Conservation (phyloP, 2,329 filamentous ascomycete species). For the Fusarium buxicola region DNA sequence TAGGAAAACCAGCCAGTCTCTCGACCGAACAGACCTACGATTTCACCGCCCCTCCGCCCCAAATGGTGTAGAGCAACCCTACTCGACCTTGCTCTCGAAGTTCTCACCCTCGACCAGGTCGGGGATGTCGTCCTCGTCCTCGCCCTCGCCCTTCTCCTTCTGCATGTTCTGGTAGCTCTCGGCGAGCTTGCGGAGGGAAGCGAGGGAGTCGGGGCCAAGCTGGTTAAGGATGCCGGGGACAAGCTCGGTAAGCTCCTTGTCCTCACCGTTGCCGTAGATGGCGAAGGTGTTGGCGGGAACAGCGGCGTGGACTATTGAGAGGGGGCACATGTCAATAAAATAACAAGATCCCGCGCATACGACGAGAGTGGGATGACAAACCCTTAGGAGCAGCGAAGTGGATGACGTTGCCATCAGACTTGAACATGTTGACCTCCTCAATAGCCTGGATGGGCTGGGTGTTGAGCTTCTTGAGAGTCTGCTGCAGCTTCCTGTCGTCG, state of each 20-base stretch:
- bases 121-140: constrained; percentile 95
- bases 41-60: constrained; percentile 43
- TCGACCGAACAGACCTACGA: constrained; percentile 41
- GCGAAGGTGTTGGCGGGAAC: constrained; percentile 99
- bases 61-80: constrained; percentile 53
- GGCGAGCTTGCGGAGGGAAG: constrained; percentile 96
- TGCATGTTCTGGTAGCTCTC: constrained; percentile 99
- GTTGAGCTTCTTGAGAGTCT: constrained; percentile 98
- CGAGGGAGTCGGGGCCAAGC: constrained; percentile 97
- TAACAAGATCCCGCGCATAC: constrained; percentile 34
- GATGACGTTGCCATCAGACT: constrained; percentile 99
- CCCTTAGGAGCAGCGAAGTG: constrained; percentile 99
- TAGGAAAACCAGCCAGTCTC: constrained; percentile 42
- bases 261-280: constrained; percentile 98
- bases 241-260: constrained; percentile 99
- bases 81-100: constrained; percentile 98
- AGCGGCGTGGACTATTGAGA: constrained; percentile 84
- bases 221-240: constrained; percentile 99
- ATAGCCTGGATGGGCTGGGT: constrained; percentile 99
- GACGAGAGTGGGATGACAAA: constrained; percentile 60
- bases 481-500: constrained; percentile 99
- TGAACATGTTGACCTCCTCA: constrained; percentile 99
- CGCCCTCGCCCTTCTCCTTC: constrained; percentile 79
- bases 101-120: constrained; percentile 97
- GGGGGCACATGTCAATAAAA: constrained; percentile 34